Evolutionary conservation across 1,284 basidiomycete genomes (phyloP).

Genomic region (Leccinum pachyderme): DNA sequence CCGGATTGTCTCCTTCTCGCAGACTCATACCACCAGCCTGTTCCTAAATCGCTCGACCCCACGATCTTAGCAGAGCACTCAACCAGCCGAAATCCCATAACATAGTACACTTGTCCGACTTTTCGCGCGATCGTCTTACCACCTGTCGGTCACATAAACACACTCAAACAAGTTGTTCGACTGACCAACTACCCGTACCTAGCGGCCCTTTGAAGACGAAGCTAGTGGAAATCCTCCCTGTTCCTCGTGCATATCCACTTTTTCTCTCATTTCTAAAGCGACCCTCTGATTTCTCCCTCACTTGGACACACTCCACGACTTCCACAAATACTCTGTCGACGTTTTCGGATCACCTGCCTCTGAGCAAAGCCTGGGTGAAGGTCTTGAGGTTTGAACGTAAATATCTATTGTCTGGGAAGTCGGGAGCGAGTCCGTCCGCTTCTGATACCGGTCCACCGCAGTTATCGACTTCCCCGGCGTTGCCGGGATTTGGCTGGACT

Average conservation of each 20-base stretch:
- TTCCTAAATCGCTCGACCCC: slow-evolving; percentile 46
- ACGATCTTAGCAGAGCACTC: slow-evolving; percentile 67
- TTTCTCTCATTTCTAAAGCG: background rate
- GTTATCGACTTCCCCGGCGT: background rate
- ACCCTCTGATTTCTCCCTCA: background rate
- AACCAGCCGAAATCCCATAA: slow-evolving; percentile 63
- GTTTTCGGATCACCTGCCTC: background rate
- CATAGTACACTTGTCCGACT: slow-evolving; percentile 49
- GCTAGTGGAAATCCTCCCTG: background rate
- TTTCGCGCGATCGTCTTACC: slow-evolving; percentile 31
- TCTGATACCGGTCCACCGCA: background rate
- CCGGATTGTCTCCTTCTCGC: slow-evolving; percentile 59
- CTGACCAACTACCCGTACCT: background rate
- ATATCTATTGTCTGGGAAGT: background rate
- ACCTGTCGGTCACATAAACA: background rate
- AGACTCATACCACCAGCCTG: slow-evolving; percentile 56
- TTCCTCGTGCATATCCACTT: background rate
- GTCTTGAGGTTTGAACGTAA: background rate
- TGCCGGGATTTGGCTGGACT: background rate
- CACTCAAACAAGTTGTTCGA: background rate
- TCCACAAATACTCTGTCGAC: background rate
- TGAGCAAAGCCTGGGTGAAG: background rate
- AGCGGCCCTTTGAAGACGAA: background rate
- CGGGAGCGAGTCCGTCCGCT: background rate
- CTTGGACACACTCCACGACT: background rate